Conservation (phyloP, 2,329 filamentous ascomycete species). For the Aspergillus flavus region DNA sequence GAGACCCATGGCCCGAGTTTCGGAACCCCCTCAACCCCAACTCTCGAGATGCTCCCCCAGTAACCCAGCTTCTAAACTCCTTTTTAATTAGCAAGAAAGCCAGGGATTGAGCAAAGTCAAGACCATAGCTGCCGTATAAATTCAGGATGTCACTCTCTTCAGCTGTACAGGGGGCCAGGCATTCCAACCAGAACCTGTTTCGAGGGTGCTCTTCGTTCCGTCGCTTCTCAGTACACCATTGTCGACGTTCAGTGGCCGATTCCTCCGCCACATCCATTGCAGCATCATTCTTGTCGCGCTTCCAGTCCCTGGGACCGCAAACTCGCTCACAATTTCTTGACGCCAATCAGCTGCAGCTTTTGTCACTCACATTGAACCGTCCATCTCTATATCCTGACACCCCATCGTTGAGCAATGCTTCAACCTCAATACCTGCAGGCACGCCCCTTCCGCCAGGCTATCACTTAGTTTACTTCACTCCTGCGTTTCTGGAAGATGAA, state of each 20-base stretch:
- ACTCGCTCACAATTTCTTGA: constrained; percentile 58
- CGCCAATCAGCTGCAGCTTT: constrained; percentile 64
- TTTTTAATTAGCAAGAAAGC: background rate
- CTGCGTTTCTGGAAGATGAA: constrained; percentile 55
- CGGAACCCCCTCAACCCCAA: background rate
- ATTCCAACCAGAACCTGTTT: background rate
- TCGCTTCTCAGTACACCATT: constrained; percentile 17
- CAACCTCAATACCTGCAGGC: constrained; percentile 41
- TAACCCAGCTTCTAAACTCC: background rate
- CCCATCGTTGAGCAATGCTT: constrained; percentile 40
- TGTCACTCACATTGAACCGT: constrained; percentile 61
- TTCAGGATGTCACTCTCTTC: constrained; percentile 12
- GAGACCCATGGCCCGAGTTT: constrained; percentile 11
- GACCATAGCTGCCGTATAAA: background rate
- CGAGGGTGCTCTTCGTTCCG: constrained; percentile 5
- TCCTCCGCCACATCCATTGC: constrained; percentile 38
- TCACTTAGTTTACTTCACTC: constrained; percentile 67
- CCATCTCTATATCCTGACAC: constrained; percentile 44
- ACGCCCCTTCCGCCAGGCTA: constrained; percentile 61
- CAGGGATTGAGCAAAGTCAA: background rate
- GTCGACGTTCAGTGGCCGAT: constrained; percentile 18
- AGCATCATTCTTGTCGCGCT: constrained; percentile 45
- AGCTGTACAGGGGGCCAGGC: background rate
- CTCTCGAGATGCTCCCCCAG: background rate
- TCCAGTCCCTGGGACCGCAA: constrained; percentile 46